Base-by-base conservation (phyloP, 495 filamentous ascomycete genomes). In the Aspergillus taichungensis region DNA sequence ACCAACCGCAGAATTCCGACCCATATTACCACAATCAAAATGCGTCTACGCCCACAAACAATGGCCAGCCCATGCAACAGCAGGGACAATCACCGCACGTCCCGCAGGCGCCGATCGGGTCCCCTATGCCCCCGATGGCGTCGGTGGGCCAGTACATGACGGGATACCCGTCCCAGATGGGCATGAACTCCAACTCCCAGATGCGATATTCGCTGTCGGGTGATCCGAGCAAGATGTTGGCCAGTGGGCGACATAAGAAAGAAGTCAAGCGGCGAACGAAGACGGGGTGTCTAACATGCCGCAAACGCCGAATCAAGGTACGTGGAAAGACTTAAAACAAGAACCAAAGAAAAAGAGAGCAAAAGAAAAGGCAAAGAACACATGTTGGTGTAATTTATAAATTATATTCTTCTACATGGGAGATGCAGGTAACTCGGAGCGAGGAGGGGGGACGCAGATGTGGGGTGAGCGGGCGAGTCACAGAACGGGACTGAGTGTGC, bases 191-290 rank as follows among this genome's bases (percentile, higher is more conserved):
- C 13, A 63, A 63, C 42, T 44, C 56, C 34, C 67, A 72, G 50
- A 72, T 71, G 67, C 60, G 61, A 13, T 71, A 73, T 47, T 61
- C 65, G 41, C 53, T 67, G 1, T 56, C 55, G 8, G 64, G 64
- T 3, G 68, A 71, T 36, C 56, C 68, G 1, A 69, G 76, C 49
- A 80, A 83, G 37, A 79, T 88, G 52, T 71, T 95, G 67, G 83
- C 82, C 28, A 81, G 86, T 41, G 84, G 84, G 30, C 76, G 89
- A 50, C 87, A 94, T 66, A 97, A 96, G 72, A 96, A 97, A 76
- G 92, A 98, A 70, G 95, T 98, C 63, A 97, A 98, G 75, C 81
- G 92, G 56, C 79, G 92, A 56, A 98, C 92, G 34, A 98, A 98
- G 73, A 96, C 92, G 5, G 92, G 92, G 10, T 98, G 92, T 66